Evolutionary conservation across 2,329 filamentous ascomycete genomes (phyloP), one percentile per base, ranked within the genome.

Genomic region (Blastomyces parvus): DNA sequence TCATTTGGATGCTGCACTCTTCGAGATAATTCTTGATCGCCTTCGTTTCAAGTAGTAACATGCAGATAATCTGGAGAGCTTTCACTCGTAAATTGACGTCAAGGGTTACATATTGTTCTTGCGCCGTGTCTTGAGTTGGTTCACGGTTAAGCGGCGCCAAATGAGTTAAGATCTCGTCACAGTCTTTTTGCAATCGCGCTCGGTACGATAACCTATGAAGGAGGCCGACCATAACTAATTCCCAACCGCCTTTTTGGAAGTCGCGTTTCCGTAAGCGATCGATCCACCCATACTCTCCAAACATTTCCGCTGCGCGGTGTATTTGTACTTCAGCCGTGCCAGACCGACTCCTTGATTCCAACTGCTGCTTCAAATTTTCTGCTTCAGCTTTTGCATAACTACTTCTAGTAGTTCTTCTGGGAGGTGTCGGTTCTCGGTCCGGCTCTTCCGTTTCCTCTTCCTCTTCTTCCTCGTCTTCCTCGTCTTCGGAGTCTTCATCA

Each of bases 1-100:
- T 99, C 92, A 97, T 97, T 62, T 91, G 89, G 71, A 93, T 90
- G 67, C 89, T 91, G 77, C 92, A 96, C 66, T 93, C 88, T 68
- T 96, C 91, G 81, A 99, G 88, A 73, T 95, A 96, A 19, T 86
- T 87, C 61, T 93, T 87, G 68, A 97, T 84, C 1, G 89, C 87
- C 73, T 91, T 92, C 0, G 94, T 97, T 70, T 91, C 88, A 63
- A 92, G 83, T 1, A 90, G 92, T 65, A 97, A 81, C 80, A 93
- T 87, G 73, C 90, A 91, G 63, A 97, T 84, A 44, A 95, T 88
- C 72, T 97, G 89, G 56, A 99, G 81, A 27, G 88, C 88, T 67
- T 87, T 84, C 48, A 93, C 85, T 17, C 93, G 89, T 61, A 88
- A 79, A 72, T 97, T 97, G 68, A 97, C 82, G 72, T 97, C 87